Base-by-base conservation (phyloP, 2,329 filamentous ascomycete genomes). In the Pyrenophora graminea region DNA sequence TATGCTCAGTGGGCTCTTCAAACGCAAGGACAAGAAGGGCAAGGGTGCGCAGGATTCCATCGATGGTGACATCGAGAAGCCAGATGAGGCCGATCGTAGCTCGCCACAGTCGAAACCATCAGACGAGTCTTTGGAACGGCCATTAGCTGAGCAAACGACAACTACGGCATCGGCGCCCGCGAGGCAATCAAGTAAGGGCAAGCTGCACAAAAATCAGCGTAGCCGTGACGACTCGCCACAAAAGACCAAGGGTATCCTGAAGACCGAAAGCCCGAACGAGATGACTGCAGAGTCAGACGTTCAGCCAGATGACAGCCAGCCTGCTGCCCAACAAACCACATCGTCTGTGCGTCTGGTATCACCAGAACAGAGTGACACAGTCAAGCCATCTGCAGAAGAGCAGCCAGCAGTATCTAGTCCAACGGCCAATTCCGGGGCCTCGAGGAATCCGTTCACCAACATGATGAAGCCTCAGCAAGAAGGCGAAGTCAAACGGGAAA, bases 1-100 rank as follows among this genome's bases (percentile, higher is more conserved):
- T 41, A 89, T 89, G 83, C 82, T 90, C 39, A 87, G 86, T 64
- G 86, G 86, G 4, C 74, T 87, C 6, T 87, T 87, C 75, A 86
- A 86, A 62, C 79, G 84, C 51, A 86, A 85, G 64, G 84, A 86
- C 52, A 85, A 84, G 72, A 85, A 83, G 61, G 66, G 63, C 19
- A 66, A 63, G 48, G 55, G 58, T 23, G 52, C 56, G n/a, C 58
- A 64, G 27, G 72, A 73, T 18, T 63, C 64, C 0, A 50, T 67
- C n/a, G 69, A 71, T 32, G 67, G 63, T 46, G 80, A 82, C 47
- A 72, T 67, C 32, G 80, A 83, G 32, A 79, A 78, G 33, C 68
- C 70, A 10, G 71, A 71, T 45, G 73, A 75, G 42, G 55, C 55
- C 27, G 65, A 68, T 23, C 69, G 70, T 25, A 67, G 61, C 39